These are phyloP conservation scores for Pseudisothecium myosuroides DNA, from an alignment of 225 moss, liverwort and hornwort genomes.

Conservation along the genomic window DNA sequence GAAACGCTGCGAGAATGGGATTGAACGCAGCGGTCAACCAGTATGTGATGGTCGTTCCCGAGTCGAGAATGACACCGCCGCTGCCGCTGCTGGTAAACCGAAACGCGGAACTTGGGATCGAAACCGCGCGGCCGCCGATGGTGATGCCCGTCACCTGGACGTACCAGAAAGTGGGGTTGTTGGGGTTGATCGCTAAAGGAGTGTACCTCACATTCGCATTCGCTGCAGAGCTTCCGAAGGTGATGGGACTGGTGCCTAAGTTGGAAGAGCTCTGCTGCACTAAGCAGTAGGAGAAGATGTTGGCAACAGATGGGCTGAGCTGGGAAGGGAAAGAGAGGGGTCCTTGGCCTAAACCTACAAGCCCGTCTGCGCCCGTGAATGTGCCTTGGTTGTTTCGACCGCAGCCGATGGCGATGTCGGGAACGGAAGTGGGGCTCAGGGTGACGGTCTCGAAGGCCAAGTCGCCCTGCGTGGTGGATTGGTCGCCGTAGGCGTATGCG, in stretches of 20 bases:
- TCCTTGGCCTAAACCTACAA: conserved; percentile 13
- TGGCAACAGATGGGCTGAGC: background rate
- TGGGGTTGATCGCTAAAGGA: background rate
- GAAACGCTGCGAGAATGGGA: background rate
- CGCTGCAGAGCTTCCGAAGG: background rate
- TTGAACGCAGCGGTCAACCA: background rate
- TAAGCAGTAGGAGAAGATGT: conserved; percentile 11
- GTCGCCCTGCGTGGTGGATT: background rate
- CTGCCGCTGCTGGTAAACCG: background rate
- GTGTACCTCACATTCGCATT: background rate
- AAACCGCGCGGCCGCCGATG: background rate
- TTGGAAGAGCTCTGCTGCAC: background rate
- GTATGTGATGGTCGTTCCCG: background rate
- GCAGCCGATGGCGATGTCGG: background rate
- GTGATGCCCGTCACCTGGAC: background rate
- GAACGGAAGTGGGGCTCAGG: background rate
- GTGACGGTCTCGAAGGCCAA: conserved; percentile 1
- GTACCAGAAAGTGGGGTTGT: background rate
- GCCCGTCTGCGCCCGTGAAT: background rate
- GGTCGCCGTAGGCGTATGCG: background rate
- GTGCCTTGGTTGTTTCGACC: background rate
- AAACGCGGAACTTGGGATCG: background rate
- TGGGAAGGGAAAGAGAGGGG: conserved; percentile 6
- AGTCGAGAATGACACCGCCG: background rate
- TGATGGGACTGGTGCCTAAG: background rate